phyloP scores from a whole-genome alignment of 140 eudicot species.

The Erigeron philadelphicus region DNA sequence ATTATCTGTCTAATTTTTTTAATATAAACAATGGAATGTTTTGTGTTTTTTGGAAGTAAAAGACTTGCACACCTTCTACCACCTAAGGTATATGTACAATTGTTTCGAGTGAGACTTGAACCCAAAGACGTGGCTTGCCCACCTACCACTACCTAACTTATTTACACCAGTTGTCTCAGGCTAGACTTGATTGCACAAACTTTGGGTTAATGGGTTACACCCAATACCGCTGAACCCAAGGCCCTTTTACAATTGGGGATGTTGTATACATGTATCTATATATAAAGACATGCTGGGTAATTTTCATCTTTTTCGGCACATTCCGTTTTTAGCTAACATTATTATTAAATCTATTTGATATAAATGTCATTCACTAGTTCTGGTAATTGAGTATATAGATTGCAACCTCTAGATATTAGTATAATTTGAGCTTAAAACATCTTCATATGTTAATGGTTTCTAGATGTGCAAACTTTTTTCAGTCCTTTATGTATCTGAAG shows the following conservation, averaged over 20 bases:
- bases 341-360: neutral
- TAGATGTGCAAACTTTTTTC: constrained; percentile 10
- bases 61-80: too few species aligned
- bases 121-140: too few species aligned
- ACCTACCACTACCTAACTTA: too few species aligned
- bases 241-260: neutral
- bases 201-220: too few species aligned
- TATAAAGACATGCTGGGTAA: neutral
- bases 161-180: too few species aligned
- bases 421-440: constrained; percentile 5
- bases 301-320: neutral
- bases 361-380: neutral
- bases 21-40: too few species aligned
- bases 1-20: too few species aligned
- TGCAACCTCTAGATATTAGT: neutral
- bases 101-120: too few species aligned
- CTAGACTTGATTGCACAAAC: too few species aligned
- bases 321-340: neutral
- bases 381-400: neutral
- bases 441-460: constrained; percentile 1
- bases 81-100: too few species aligned
- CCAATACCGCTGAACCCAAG: neutral
- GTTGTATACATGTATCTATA: neutral
- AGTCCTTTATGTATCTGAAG: constrained; percentile 28
- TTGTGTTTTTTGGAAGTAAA: too few species aligned